A percentile compares a stretch with the other conserved stretches of the same genome.
Conservation (phyloP, 495 filamentous ascomycete species). For the Penicillium daleae region DNA sequence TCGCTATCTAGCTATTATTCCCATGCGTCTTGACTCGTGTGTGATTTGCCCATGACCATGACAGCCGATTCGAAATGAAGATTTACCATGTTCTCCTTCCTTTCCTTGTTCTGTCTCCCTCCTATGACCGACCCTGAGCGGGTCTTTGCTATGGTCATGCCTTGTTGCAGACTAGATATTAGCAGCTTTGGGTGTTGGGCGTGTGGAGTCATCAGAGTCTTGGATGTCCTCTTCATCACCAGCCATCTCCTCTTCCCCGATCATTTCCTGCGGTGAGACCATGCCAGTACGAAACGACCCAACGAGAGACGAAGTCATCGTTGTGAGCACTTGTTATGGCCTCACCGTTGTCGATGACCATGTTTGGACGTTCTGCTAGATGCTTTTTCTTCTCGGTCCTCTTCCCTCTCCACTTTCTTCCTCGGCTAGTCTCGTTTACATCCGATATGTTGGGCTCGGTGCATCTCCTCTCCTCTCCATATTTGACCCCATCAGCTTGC, state of each 20-base stretch:
- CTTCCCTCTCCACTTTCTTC: constrained; percentile 6
- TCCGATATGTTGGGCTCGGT: constrained; percentile 3
- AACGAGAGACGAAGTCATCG: constrained; percentile 22
- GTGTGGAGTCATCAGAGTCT: constrained; percentile 28
- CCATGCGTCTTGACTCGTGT: constrained; percentile 42
- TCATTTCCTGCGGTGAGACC: constrained; percentile 7
- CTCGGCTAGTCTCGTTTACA: constrained; percentile 14
- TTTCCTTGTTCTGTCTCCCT: constrained; percentile 18
- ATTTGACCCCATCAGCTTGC: constrained; percentile 1
- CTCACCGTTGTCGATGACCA: constrained; percentile 19
- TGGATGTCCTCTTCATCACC: not conserved
- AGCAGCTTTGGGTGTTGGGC: constrained; percentile 13
- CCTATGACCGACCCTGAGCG: constrained; percentile 15
- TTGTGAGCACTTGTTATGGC: constrained; percentile 17
- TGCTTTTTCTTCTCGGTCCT: not conserved
- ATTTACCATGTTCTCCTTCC: constrained; percentile 31
- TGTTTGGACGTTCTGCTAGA: constrained; percentile 13
- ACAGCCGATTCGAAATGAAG: constrained; percentile 46
- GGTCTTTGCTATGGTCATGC: constrained; percentile 20
- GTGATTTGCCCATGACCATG: constrained; percentile 45
- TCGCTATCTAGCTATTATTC: constrained; percentile 46
- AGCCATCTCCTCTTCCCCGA: constrained; percentile 8
- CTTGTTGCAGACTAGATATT: constrained; percentile 22
- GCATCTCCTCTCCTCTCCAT: constrained; percentile 9
- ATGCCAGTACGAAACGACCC: constrained; percentile 24